Base-by-base conservation (phyloP, 2,329 filamentous ascomycete genomes). In the Sporothrix dimorphospora region DNA sequence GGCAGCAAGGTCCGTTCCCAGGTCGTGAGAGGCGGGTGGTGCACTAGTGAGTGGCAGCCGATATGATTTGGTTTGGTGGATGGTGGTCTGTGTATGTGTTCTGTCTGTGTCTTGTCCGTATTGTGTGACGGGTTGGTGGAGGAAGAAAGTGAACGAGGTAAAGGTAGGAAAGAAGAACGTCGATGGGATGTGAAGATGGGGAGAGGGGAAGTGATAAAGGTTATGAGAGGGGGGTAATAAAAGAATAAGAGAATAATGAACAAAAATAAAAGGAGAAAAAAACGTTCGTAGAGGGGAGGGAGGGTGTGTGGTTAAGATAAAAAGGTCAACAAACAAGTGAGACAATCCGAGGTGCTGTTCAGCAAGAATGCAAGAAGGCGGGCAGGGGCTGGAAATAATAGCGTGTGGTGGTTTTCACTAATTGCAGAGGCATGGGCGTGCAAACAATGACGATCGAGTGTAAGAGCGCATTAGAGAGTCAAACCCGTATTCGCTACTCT, bases 341-440 rank as follows among this genome's bases (percentile, higher is more conserved):
- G 47, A 69, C 66, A 55, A 55, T 27, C n/a, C 66, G 14, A 69
- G 30, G 66, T n/a, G 47, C 21, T 51, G 65, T 40, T 49, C 30
- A 42, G 63, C 49, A 53, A 57, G 66, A 69, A 69, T 55, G 66
- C 47, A 42, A 69, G 55, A 53, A 27, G 66, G 49, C 47, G 53
- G 68, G 51, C 42, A 66, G 63, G 27, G 68, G 68, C 68, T 70
- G 68, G 66, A 55, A 69, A 55, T 57, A 69, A 55, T 69, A 69
- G 49, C 27, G 47, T 51, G 66, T 7, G 47, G 66, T 55, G 65
- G 63, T 68, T 40, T 53, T 40, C 45, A 24, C 27, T 27, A 57
- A 21, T 53, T 21, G 65, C 49, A 55, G 66, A 40, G 34, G 66
- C 66, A 55, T 40, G 49, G 66, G 34, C 49, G 45, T 68, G 49